A percentile compares a stretch with the other conserved stretches of the same genome.
Evolutionary conservation across 352 stramenopile genomes (phyloP).

Genomic region (Hyphochytrium catenoides): DNA sequence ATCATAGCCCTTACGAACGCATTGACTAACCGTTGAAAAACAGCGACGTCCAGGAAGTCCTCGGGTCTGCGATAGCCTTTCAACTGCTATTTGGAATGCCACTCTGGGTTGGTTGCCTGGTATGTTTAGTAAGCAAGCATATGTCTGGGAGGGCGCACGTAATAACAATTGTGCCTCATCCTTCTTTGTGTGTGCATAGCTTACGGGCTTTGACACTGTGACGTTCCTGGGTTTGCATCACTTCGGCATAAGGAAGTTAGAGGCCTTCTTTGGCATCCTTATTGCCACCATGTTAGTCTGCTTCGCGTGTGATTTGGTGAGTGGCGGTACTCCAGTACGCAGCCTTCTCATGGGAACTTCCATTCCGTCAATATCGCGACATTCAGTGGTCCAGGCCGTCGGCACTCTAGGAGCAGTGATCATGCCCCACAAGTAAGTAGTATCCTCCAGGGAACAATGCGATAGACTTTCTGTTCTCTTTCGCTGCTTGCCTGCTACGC

Average conservation of each 20-base stretch:
- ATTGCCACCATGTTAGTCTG: slow-evolving; percentile 78
- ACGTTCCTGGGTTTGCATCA: slow-evolving; percentile 76
- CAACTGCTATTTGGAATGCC: slow-evolving; percentile 65
- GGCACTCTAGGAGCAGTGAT: slow-evolving; percentile 81
- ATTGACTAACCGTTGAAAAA: neutral
- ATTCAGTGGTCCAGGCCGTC: slow-evolving; percentile 52
- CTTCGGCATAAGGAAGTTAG: slow-evolving; percentile 75
- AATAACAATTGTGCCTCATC: neutral
- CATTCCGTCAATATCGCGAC: slow-evolving; percentile 31
- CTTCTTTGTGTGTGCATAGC: slow-evolving; percentile 9
- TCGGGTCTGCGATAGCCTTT: slow-evolving; percentile 72
- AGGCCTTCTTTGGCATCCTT: slow-evolving; percentile 72
- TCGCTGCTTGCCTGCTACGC: no score
- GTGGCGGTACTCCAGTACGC: slow-evolving; percentile 21
- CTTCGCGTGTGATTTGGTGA: slow-evolving; percentile 70
- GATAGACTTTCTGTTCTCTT: no score
- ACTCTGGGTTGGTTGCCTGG: slow-evolving; percentile 63
- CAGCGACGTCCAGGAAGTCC: slow-evolving; percentile 71
- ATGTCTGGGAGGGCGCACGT: neutral
- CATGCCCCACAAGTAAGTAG: slow-evolving; percentile 92
- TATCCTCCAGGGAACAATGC: no score
- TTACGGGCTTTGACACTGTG: slow-evolving; percentile 69
- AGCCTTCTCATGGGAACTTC: slow-evolving; percentile 27
- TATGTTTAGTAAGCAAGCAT: slow-evolving; percentile 16
- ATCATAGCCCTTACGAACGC: neutral